Evolutionary conservation across 2,329 filamentous ascomycete genomes (phyloP), one percentile per base, ranked within the genome.

Genomic region (Alternaria triticina): DNA sequence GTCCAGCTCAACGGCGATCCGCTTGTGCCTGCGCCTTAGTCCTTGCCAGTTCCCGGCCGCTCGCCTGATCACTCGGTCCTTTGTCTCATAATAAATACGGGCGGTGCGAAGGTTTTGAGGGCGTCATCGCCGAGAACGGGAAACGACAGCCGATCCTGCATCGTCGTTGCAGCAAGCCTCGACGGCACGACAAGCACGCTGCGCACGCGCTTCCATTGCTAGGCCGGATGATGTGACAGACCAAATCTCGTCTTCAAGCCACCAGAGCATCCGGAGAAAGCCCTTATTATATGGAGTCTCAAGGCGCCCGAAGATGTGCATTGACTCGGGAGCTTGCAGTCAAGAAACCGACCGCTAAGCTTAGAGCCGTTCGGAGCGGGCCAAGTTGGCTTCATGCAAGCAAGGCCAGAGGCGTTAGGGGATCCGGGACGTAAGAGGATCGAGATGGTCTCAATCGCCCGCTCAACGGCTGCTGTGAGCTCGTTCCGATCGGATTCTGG

Each of bases 301-400:
- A 63, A 54, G 64, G 52, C 62, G 70, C 47, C 50, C 70, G 30
- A 40, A 46, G 36, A 72, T 66, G 64, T 67, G 70, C 73, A 72
- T 74, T 60, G 63, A 70, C 66, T 71, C 68, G 66, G 64, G 59
- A 68, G 68, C 67, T 40, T 70, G 74, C 74, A 72, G 69, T 64
- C 60, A 66, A 62, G 68, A 74, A 68, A 70, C 70, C 68, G 70
- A 74, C 63, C 67, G 67, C 67, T 61, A 62, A 65, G 67, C 68
- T 59, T 69, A 64, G 68, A 65, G 65, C 62, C 64, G 59, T 66
- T 71, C 65, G 70, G 74, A 65, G 66, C 70, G 69, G 54, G 73
- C 73, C 72, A 74, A 73, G 71, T 57, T 61, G 63, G 68, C 68
- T 70, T 65, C 66, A 78, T 76, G 74, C 74, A 76, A 69, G 73